Percentiles rank a stretch among this genome's conserved stretches.
Conservation (phyloP, 202 grass and related monocot species). For the Zizania palustris region DNA sequence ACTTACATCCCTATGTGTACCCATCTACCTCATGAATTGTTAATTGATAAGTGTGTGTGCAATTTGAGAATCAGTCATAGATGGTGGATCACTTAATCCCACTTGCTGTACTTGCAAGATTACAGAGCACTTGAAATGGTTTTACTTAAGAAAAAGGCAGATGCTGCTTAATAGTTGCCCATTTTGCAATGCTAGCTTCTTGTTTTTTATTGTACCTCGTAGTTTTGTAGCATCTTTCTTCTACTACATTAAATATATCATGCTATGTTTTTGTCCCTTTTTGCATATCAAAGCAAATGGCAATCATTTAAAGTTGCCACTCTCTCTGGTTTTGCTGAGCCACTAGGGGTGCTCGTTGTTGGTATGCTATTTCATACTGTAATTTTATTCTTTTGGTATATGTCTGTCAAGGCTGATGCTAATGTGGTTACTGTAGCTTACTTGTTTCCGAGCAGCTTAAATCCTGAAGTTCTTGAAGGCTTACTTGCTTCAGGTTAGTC, state of each 20-base stretch:
- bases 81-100: background rate
- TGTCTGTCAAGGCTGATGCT: constrained; percentile 26
- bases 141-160: background rate
- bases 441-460: constrained; percentile 80
- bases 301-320: constrained; percentile 78
- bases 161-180: constrained; percentile 28
- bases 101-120: background rate
- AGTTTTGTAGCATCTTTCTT: constrained; percentile 6
- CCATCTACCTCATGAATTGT: constrained; percentile 1
- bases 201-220: constrained; percentile 3
- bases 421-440: constrained; percentile 58
- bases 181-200: constrained; percentile 8
- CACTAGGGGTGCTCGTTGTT: constrained; percentile 81
- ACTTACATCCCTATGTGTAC: background rate
- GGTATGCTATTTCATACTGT: constrained; percentile 54
- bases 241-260: constrained; percentile 24
- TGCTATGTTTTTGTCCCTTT: constrained; percentile 27
- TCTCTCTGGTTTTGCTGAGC: constrained; percentile 80
- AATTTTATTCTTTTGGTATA: constrained; percentile 22
- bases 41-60: background rate
- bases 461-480: constrained; percentile 93
- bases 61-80: constrained; percentile 18
- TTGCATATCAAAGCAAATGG: constrained; percentile 70
- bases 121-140: background rate
- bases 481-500: constrained; percentile 87